A percentile compares a stretch with the other conserved stretches of the same genome.
Conservation (phyloP, 768 basidiomycete genomes). For the Phanerochaete sordida region DNA sequence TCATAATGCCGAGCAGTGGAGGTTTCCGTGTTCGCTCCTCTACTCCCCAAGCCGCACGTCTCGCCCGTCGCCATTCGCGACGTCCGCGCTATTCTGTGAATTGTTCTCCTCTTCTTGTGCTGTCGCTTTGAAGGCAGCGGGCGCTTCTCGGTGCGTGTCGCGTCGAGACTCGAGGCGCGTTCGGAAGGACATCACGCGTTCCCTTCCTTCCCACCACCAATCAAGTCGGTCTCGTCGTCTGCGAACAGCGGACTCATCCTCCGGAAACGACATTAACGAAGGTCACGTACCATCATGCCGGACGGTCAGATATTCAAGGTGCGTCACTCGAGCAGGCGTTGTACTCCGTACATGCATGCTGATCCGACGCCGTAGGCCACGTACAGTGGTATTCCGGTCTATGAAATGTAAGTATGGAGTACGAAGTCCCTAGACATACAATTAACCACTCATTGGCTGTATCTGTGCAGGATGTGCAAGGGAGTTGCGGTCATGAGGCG, state of each 20-base stretch:
- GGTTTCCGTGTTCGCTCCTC: neutral
- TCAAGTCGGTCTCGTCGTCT: neutral
- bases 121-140: neutral
- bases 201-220: conserved; percentile 9
- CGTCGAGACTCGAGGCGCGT: conserved; percentile 15
- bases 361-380: conserved; percentile 58
- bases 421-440: neutral
- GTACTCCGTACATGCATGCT: conserved; percentile 5
- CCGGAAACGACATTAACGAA: conserved; percentile 1
- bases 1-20: neutral
- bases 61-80: neutral
- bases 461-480: conserved; percentile 77
- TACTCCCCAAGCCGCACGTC: neutral
- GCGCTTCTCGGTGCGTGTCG: conserved; percentile 13
- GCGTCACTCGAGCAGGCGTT: neutral
- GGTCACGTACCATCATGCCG: conserved; percentile 47
- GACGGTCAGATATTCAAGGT: conserved; percentile 91
- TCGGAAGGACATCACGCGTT: conserved; percentile 9
- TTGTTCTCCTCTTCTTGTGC: neutral
- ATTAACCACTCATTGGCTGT: neutral
- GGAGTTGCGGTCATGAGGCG: conserved; percentile 97
- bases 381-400: conserved; percentile 90
- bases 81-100: neutral
- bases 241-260: neutral
- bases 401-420: conserved; percentile 69